Evolutionary conservation across 345 rosid species (phyloP).

Genomic region (Salix viminalis): DNA sequence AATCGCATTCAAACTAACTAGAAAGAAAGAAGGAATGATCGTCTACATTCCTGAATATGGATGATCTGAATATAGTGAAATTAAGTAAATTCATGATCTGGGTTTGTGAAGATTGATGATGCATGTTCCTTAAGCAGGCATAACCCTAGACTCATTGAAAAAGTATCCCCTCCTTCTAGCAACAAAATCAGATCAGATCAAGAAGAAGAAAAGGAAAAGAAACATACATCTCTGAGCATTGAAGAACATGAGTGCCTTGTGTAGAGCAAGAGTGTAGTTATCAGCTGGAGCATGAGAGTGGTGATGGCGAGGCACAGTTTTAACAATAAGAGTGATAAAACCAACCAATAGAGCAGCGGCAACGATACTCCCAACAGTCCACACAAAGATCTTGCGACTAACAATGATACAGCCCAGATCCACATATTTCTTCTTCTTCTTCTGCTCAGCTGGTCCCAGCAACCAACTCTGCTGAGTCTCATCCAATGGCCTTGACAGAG

Average conservation of each 20-base stretch:
- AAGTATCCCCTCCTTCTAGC: not conserved
- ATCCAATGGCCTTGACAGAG: conserved; percentile 74
- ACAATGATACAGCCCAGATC: conserved; percentile 96
- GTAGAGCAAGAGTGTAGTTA: conserved; percentile 86
- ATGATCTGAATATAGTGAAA: not conserved
- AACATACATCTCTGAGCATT: conserved; percentile 81
- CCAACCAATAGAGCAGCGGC: conserved; percentile 63
- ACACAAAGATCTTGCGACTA: conserved; percentile 88
- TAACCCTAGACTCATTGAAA: not conserved
- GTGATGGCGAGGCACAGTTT: conserved; percentile 77
- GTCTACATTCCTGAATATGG: not conserved
- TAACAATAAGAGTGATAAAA: conserved; percentile 69
- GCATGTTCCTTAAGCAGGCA: not conserved
- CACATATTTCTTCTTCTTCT: conserved; percentile 90
- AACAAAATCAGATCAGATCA: not conserved
- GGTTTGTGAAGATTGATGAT: not conserved
- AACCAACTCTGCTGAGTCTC: conserved; percentile 99
- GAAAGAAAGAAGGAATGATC: not conserved
- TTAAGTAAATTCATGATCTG: not conserved
- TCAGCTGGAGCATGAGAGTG: conserved; percentile 54
- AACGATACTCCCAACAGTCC: conserved; percentile 75
- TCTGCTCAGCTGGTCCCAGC: conserved; percentile 81
- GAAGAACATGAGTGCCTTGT: conserved; percentile 97
- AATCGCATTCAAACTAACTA: not conserved
- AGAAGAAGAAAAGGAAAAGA: not conserved